Percentiles rank a stretch among this genome's conserved stretches.
Conservation (phyloP, 768 basidiomycete species). For the Lactarius trivialis region DNA sequence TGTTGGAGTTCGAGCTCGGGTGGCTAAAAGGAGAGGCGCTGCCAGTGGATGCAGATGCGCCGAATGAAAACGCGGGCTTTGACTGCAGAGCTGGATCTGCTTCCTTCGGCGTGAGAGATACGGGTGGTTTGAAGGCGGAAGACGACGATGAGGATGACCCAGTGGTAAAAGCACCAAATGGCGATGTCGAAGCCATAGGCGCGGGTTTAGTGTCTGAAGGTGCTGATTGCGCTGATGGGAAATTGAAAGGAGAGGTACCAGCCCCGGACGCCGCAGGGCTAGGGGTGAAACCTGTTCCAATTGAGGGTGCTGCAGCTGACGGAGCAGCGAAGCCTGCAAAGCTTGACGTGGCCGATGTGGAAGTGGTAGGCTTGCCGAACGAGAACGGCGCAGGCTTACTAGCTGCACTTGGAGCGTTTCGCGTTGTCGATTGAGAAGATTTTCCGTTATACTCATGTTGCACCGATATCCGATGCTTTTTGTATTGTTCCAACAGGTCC, state of each 20-base stretch:
- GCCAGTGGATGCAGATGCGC: background rate
- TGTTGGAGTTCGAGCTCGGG: too few species aligned
- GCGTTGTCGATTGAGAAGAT: constrained; percentile 10
- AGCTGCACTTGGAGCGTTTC: background rate
- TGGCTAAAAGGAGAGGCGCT: constrained; percentile 7
- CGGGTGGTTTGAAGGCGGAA: background rate
- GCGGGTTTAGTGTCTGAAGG: constrained; percentile 10
- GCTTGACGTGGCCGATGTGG: constrained; percentile 24
- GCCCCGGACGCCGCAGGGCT: constrained; percentile 11
- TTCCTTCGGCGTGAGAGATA: background rate
- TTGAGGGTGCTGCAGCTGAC: constrained; percentile 23
- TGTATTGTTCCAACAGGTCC: constrained; percentile 53
- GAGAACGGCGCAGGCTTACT: constrained; percentile 1
- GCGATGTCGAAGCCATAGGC: background rate
- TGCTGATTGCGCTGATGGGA: constrained; percentile 2
- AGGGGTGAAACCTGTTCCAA: constrained; percentile 23
- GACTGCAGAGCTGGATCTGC: background rate
- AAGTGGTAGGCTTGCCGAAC: background rate
- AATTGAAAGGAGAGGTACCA: constrained; percentile 22
- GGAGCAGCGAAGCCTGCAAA: constrained; percentile 35
- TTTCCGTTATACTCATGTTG: constrained; percentile 49
- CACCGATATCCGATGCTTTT: constrained; percentile 44
- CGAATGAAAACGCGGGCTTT: constrained; percentile 19
- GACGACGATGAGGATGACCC: background rate
- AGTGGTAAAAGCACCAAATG: background rate